Evolutionary conservation across 1,284 basidiomycete species (phyloP), one percentile per base, ranked within the genome.

Genomic region (Cystobasidiaceae sp.): DNA sequence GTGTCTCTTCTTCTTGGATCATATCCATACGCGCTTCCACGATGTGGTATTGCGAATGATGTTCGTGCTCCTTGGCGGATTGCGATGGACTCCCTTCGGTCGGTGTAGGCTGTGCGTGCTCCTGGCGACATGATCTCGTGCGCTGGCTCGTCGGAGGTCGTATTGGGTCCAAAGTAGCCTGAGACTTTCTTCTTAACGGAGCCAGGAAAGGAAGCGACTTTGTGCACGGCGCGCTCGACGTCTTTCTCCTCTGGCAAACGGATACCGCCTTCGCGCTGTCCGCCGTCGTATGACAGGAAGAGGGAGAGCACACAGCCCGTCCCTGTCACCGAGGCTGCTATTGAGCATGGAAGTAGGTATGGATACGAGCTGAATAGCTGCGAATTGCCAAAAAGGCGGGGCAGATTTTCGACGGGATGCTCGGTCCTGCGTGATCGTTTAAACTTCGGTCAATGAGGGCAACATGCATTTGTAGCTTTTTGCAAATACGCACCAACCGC

Each of bases 281-380:
- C 92, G 63, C 90, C 93, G 74, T 98, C 92, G 69, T 83, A 86
- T 17, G 86, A 89, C 49, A 98, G 84, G 80, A 97, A 96, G 67
- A 93, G 85, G 0, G 87, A 85, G 27, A 98, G 80, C 51, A 96
- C 74, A 0, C 92, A 87, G 15, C 93, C 94, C 82, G 76, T 67
- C 32, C 77, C 68, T 7, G 77, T 79, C 51, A 78, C 75, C 21
- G 69, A 70, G 11, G 75, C 73, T 3, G 76, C 75, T 21, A 94
- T 79, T 17, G 82, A 77, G 71, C 90, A 93, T 0, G 94, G 94
- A 3, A 99, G 81, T 34, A 97, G 81, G 76, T 98, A 99, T 0
- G 96, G 96, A 74, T 90, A 93, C 9, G 81, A 80, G 19, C 84
- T 81, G 75, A 97, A 89, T 7, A 97, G 74, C 6, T 82, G 71